Evolutionary conservation across 2,329 filamentous ascomycete genomes (phyloP).

Genomic region (Grosmannia huntii): DNA sequence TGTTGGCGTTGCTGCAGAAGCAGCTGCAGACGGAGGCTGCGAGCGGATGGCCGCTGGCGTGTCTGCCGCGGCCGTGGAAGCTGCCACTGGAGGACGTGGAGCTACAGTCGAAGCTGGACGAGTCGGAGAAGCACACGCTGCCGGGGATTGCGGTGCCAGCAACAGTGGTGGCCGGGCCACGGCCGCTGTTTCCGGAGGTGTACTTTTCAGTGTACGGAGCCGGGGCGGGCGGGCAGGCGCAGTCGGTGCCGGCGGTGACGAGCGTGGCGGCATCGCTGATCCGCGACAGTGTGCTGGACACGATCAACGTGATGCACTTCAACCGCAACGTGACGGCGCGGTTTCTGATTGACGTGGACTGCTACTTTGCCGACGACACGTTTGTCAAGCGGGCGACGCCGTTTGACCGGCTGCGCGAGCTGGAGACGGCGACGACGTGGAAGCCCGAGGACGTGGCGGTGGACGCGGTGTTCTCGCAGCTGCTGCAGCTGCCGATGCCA

Average conservation of each 20-base stretch:
- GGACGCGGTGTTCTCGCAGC: conserved; percentile 93
- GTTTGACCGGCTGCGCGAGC: conserved; percentile 73
- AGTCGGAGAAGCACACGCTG: conserved; percentile 58
- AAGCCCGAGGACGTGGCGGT: conserved; percentile 96
- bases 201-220: conserved; percentile 75
- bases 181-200: conserved; percentile 77
- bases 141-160: conserved; percentile 65
- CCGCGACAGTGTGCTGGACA: conserved; percentile 77
- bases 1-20: conserved; percentile 71
- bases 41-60: conserved; percentile 61
- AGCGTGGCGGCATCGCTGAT: conserved; percentile 72
- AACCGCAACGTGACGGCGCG: conserved; percentile 81
- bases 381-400: conserved; percentile 90
- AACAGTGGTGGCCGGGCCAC: conserved; percentile 59
- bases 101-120: conserved; percentile 44
- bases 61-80: conserved; percentile 55
- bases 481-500: conserved; percentile 73
- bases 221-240: conserved; percentile 35
- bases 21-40: conserved; percentile 69
- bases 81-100: conserved; percentile 49
- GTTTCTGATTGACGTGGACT: conserved; percentile 86
- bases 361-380: conserved; percentile 78
- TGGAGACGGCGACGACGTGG: conserved; percentile 63
- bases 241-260: conserved; percentile 70
- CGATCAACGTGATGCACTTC: conserved; percentile 86